A percentile compares a stretch with the other conserved stretches of the same genome.
Conservation (phyloP, 2,329 filamentous ascomycete species). For the Alternaria postmessia region DNA sequence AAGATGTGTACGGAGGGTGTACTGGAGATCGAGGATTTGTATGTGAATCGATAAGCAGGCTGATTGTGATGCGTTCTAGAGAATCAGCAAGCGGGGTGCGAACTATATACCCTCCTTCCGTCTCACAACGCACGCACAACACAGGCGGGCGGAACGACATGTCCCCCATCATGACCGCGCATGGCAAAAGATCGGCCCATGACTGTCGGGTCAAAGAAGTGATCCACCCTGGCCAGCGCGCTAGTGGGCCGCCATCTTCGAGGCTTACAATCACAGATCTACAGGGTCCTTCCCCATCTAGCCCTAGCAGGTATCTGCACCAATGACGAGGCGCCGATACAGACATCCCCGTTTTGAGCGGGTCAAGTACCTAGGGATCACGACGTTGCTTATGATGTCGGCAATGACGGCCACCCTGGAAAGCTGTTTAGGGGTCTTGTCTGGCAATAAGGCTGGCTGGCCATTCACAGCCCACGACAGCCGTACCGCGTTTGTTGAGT, state of each 20-base stretch:
- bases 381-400: constrained; percentile 24
- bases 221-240: constrained; percentile 27
- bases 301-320: not conserved
- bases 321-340: constrained; percentile 26
- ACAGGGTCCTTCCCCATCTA: constrained; percentile 41
- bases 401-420: constrained; percentile 23
- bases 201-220: constrained; percentile 24
- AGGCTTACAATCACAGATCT: constrained; percentile 39
- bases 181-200: constrained; percentile 35
- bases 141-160: constrained; percentile 11
- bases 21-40: constrained; percentile 13
- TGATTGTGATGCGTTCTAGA: constrained; percentile 1
- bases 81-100: constrained; percentile 22
- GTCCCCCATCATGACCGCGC: constrained; percentile 25
- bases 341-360: constrained; percentile 14
- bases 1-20: not conserved
- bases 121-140: constrained; percentile 18
- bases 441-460: constrained; percentile 9
- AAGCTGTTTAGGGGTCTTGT: constrained; percentile 24
- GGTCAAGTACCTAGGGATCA: constrained; percentile 11
- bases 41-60: constrained; percentile 5
- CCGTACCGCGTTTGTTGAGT: constrained; percentile 4
- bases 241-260: constrained; percentile 7
- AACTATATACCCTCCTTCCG: constrained; percentile 36
- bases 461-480: constrained; percentile 14